Percentiles rank a stretch among this genome's conserved stretches.
Conservation (phyloP, 352 stramenopile genomes). For the Blastocystis hominis region DNA sequence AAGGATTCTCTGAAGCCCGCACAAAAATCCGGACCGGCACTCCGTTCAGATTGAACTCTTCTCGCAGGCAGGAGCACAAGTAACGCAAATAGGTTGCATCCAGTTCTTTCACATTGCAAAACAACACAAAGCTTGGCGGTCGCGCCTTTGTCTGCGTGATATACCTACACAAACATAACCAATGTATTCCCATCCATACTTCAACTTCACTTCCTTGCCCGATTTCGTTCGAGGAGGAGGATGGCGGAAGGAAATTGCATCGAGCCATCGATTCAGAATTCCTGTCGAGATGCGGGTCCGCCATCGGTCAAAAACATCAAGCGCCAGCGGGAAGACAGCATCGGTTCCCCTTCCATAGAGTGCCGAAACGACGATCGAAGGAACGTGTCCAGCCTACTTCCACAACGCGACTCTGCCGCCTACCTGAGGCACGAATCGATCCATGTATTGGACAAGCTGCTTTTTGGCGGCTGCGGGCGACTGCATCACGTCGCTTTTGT, state of each 20-base stretch:
- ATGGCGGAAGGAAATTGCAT: constrained; percentile 50
- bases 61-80: constrained; percentile 58
- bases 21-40: constrained; percentile 62
- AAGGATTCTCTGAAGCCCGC: constrained; percentile 15
- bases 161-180: constrained; percentile 60
- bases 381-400: constrained; percentile 40
- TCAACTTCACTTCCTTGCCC: background rate
- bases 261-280: constrained; percentile 62
- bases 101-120: constrained; percentile 60
- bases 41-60: constrained; percentile 62
- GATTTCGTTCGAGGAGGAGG: constrained; percentile 40
- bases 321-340: constrained; percentile 56
- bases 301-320: constrained; percentile 62
- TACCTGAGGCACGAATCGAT: constrained; percentile 9
- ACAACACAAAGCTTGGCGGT: constrained; percentile 63
- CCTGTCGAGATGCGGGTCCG: constrained; percentile 59
- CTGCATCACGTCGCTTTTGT: constrained; percentile 62
- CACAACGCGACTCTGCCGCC: background rate
- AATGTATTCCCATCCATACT: background rate
- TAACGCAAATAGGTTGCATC: constrained; percentile 60
- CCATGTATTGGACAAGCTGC: constrained; percentile 8
- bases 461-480: constrained; percentile 34
- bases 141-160: constrained; percentile 61
- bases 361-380: constrained; percentile 60
- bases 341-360: constrained; percentile 53